Base-by-base conservation (phyloP, 2,329 filamentous ascomycete genomes). In the Juglanconis juglandina region DNA sequence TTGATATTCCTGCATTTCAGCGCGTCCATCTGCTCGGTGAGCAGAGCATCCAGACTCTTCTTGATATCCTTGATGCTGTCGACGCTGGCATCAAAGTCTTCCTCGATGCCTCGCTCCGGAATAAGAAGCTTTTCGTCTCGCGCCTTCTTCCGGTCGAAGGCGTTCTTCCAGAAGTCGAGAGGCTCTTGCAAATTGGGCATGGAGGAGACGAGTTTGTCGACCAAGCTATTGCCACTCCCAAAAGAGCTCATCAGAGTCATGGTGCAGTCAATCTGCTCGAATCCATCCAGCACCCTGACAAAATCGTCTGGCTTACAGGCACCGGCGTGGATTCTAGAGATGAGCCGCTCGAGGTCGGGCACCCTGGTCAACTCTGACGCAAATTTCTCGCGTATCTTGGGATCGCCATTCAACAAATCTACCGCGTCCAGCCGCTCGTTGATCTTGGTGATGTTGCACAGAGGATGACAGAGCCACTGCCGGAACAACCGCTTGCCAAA, bases 261-360 rank as follows among this genome's bases (percentile, higher is more conserved):
- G 1, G 93, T 96, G 72, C 96, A 95, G 64, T 97, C 92, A 50
- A 99, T 98, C 74, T 97, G 94, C 77, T 98, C 95, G 67, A 97
- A 99, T 0, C 95, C 95, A 73, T 98, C 93, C 0, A 99, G 80
- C 0, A 98, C 94, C 52, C 88, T 90, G 50, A 98, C 87, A 72
- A 99, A 99, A 71, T 99, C 95, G 59, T 95, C 90, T 0, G 92
- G 85, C 69, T 87, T 91, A 77, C 93, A 97, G n/a, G 87, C 87
- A 0, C 91, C 91, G 1, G 95, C 95, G 69, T 99, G 95, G 10
- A 99, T 89, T 8, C 95, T 89, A 33, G 95, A 99, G 57, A 98
- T 96, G 50, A 98, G 83, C 44, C 95, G 85, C 74, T 99, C 95
- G 10, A 99, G 81, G 73, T 99, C 95, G 2, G 95, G 95, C 81